phyloP scores from a whole-genome alignment of 73 alveolate species.

The Blepharisma stoltei region DNA sequence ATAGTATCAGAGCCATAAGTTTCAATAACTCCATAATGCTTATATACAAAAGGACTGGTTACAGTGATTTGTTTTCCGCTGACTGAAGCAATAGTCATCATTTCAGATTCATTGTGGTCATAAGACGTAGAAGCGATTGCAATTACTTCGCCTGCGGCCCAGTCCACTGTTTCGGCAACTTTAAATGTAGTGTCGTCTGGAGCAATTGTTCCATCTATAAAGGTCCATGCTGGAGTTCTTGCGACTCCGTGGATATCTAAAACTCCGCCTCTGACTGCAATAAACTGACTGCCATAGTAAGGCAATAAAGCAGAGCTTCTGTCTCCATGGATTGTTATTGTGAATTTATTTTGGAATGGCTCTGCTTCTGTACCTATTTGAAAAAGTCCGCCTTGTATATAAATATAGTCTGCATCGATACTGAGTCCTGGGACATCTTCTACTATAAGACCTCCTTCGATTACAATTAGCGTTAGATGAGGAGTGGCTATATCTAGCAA shows the following conservation, averaged over 20 bases:
- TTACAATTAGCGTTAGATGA: constrained; percentile 46
- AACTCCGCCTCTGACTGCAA: constrained; percentile 61
- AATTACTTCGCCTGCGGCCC: constrained; percentile 75
- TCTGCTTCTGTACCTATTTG: constrained; percentile 71
- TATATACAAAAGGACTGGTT: constrained; percentile 39
- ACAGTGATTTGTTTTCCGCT: constrained; percentile 36
- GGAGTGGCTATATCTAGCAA: constrained; percentile 63
- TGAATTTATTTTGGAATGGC: constrained; percentile 57
- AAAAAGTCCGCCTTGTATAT: constrained; percentile 60
- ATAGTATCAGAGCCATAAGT: constrained; percentile 33
- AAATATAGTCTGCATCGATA: constrained; percentile 70
- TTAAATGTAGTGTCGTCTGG: constrained; percentile 50
- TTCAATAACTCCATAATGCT: constrained; percentile 53
- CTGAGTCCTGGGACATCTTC: constrained; percentile 48
- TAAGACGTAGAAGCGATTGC: constrained; percentile 69
- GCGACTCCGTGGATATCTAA: constrained; percentile 75
- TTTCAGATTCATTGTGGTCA: constrained; percentile 66
- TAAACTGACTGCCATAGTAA: constrained; percentile 70
- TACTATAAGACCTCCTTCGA: constrained; percentile 72
- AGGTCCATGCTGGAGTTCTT: constrained; percentile 72
- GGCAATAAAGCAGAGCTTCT: constrained; percentile 61
- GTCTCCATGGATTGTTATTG: constrained; percentile 69
- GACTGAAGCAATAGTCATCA: constrained; percentile 42
- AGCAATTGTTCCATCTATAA: constrained; percentile 52
- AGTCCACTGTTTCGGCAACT: constrained; percentile 53